Conservation (phyloP, 2,329 filamentous ascomycete genomes). For the Xylaria multiplex region DNA sequence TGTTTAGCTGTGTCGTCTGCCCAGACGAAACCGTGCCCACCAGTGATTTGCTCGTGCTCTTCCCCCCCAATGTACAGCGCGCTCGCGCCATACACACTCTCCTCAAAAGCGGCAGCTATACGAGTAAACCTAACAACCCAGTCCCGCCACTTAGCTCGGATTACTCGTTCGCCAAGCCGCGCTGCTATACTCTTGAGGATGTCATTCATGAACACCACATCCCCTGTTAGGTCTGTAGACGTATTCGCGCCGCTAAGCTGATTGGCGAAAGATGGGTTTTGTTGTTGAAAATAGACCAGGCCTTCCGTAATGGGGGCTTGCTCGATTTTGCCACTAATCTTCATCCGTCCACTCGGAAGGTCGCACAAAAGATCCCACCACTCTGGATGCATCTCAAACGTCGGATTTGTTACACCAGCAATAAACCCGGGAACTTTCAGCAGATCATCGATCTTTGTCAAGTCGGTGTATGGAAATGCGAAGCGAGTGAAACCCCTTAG, state of each 20-base stretch:
- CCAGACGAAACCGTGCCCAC: conserved; percentile 96
- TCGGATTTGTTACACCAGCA: conserved; percentile 95
- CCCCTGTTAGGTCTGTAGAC: conserved; percentile 78
- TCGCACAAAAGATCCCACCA: conserved; percentile 99
- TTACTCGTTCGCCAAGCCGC: conserved; percentile 87
- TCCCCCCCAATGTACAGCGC: conserved; percentile 86
- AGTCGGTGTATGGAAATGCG: conserved; percentile 96
- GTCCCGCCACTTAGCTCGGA: conserved; percentile 90
- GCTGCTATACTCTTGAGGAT: conserved; percentile 85
- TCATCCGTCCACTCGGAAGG: conserved; percentile 88
- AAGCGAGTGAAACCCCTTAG: conserved; percentile 93
- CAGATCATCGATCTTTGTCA: conserved; percentile 97
- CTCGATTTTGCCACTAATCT: conserved; percentile 91
- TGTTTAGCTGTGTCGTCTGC: conserved; percentile 81
- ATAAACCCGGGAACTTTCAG: conserved; percentile 97
- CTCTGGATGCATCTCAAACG: conserved; percentile 91
- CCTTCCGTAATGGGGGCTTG: conserved; percentile 84
- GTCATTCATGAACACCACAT: conserved; percentile 87
- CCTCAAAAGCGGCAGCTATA: conserved; percentile 92
- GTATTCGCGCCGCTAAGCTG: conserved; percentile 54
- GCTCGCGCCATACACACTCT: conserved; percentile 92
- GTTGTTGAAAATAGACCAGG: conserved; percentile 85
- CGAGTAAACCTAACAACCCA: conserved; percentile 96
- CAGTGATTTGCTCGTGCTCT: conserved; percentile 69
- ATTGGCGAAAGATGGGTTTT: conserved; percentile 68